Conservation (phyloP, 1,284 basidiomycete species). For the Cutaneotrichosporon sp. region DNA sequence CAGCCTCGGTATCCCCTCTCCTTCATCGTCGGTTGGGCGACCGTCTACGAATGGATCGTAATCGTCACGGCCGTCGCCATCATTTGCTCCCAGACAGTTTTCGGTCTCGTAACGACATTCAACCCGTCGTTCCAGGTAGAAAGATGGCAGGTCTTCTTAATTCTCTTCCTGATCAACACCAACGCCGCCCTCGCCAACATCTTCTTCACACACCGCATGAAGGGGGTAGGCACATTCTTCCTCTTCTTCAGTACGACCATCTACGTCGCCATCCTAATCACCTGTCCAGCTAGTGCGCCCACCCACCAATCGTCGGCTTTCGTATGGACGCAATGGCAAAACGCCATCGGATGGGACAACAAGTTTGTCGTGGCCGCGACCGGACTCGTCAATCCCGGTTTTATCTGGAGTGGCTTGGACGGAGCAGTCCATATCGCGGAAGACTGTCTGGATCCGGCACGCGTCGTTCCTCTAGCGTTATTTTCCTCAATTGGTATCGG, state of each 20-base stretch:
- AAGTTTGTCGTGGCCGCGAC: constrained; percentile 25
- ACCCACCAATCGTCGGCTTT: constrained; percentile 16
- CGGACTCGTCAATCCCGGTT: constrained; percentile 23
- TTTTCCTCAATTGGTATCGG: constrained; percentile 16
- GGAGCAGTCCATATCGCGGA: constrained; percentile 25
- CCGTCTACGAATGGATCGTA: constrained; percentile 26
- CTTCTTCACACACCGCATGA: constrained; percentile 17
- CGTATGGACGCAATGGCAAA: constrained; percentile 19
- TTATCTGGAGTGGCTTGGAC: constrained; percentile 21
- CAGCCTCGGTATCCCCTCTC: constrained; percentile 16
- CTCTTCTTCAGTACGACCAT: constrained; percentile 18
- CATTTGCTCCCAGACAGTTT: constrained; percentile 24
- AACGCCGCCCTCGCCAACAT: constrained; percentile 25
- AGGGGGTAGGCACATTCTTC: constrained; percentile 24
- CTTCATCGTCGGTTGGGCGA: constrained; percentile 25
- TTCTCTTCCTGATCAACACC: constrained; percentile 24
- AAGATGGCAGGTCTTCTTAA: constrained; percentile 30
- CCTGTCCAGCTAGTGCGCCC: constrained; percentile 17
- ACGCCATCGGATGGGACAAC: constrained; percentile 17
- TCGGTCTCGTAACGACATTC: constrained; percentile 22
- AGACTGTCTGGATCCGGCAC: constrained; percentile 17
- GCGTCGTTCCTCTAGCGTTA: constrained; percentile 19
- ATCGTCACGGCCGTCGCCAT: constrained; percentile 28
- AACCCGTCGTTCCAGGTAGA: constrained; percentile 23
- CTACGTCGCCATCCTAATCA: constrained; percentile 25